phyloP scores from a whole-genome alignment of 371 early-diverging fungal species.

The Encephalitozoon cuniculi region DNA sequence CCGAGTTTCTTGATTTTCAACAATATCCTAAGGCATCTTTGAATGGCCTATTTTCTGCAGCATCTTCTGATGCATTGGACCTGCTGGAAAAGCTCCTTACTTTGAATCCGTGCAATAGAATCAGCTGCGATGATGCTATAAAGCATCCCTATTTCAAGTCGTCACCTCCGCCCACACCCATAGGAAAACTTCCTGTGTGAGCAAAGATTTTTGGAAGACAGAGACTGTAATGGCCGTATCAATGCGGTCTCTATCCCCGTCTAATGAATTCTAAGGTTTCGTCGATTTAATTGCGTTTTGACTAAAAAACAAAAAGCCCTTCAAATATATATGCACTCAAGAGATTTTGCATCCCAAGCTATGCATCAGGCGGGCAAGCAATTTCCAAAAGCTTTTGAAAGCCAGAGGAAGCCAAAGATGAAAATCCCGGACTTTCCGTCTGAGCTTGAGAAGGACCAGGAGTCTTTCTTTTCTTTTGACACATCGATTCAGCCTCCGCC shows the following conservation, averaged over 20 bases:
- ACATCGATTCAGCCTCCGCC: slow-evolving; percentile 35
- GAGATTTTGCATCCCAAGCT: slow-evolving; percentile 7
- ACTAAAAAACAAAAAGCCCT: background rate
- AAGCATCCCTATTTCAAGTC: slow-evolving; percentile 78
- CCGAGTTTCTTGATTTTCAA: slow-evolving; percentile 63
- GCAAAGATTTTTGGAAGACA: background rate
- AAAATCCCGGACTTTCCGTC: slow-evolving; percentile 23
- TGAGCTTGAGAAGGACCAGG: slow-evolving; percentile 27
- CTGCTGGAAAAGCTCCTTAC: slow-evolving; percentile 77
- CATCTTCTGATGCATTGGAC: slow-evolving; percentile 76
- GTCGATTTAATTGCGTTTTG: background rate
- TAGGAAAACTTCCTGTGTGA: background rate
- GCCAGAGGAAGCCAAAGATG: slow-evolving; percentile 21
- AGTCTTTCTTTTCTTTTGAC: slow-evolving; percentile 12
- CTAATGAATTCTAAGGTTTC: background rate
- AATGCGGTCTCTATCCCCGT: too few relatives aligned
- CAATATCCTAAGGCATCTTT: slow-evolving; percentile 69
- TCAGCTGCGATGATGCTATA: slow-evolving; percentile 74
- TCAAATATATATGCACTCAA: slow-evolving; percentile 24
- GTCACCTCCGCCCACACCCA: slow-evolving; percentile 70
- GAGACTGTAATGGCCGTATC: background rate
- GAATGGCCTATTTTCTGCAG: slow-evolving; percentile 75
- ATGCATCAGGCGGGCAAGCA: background rate
- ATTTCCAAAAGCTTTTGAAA: slow-evolving; percentile 32
- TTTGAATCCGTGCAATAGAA: slow-evolving; percentile 78